Percentiles rank a stretch among this genome's conserved stretches.
phyloP scores from a whole-genome alignment of 2,329 filamentous ascomycete genomes.

The Penicillium nordicum region DNA sequence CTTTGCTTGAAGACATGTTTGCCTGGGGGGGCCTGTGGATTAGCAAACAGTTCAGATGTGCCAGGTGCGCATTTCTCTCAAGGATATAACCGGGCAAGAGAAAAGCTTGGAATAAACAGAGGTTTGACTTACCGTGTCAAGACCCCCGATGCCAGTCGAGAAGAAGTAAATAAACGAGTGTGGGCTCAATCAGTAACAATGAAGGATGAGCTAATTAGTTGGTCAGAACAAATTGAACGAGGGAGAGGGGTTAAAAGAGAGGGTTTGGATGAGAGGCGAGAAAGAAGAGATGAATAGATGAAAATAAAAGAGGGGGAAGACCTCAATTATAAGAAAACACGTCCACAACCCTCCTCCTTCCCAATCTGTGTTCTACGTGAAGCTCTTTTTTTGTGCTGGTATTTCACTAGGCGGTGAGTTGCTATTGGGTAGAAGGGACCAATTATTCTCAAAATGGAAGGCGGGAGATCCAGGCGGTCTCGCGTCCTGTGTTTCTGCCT shows the following conservation, averaged over 20 bases:
- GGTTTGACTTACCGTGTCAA: not conserved
- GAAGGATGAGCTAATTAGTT: not conserved
- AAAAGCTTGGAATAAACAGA: not conserved
- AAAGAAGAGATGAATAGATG: not conserved
- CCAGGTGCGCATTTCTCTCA: not conserved
- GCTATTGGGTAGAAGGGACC: not conserved
- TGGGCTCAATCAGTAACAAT: not conserved
- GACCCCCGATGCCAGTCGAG: not conserved
- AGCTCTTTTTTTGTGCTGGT: not conserved
- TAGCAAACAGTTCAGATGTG: not conserved
- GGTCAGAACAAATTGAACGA: not conserved
- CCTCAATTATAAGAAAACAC: not conserved
- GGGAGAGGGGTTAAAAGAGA: not conserved
- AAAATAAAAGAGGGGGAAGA: not conserved
- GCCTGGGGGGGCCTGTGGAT: not conserved
- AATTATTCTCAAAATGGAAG: not conserved
- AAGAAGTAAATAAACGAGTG: too few species aligned
- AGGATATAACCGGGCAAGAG: not conserved
- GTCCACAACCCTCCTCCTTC: not conserved
- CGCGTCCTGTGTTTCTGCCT: not conserved
- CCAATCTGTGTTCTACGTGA: not conserved
- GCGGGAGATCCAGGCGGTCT: not conserved
- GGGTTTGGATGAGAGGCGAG: not conserved
- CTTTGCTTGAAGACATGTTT: not conserved
- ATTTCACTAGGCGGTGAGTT: not conserved